Evolutionary conservation across 768 basidiomycete genomes (phyloP).

Genomic region (Clathrus columnatus): DNA sequence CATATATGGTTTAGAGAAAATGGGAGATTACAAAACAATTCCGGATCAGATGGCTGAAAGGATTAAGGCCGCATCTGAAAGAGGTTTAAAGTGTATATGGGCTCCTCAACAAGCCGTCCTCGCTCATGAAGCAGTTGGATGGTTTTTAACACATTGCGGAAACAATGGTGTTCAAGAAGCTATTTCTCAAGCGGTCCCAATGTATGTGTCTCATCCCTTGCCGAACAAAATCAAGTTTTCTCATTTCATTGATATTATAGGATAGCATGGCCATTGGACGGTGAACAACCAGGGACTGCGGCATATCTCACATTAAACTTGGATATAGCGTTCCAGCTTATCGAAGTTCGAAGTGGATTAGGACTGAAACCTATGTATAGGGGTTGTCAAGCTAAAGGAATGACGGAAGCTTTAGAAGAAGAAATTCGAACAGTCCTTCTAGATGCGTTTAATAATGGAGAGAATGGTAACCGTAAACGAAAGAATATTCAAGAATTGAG

Average conservation of each 20-base stretch:
- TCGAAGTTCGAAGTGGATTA: slow-evolving; percentile 15
- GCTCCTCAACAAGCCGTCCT: slow-evolving; percentile 21
- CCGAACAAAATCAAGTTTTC: not conserved
- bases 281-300: slow-evolving; percentile 19
- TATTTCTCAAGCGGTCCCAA: slow-evolving; percentile 17
- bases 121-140: slow-evolving; percentile 17
- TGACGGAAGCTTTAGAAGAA: slow-evolving; percentile 13
- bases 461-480: slow-evolving; percentile 15
- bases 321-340: slow-evolving; percentile 15
- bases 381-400: slow-evolving; percentile 14
- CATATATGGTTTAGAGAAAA: slow-evolving; percentile 11
- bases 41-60: slow-evolving; percentile 14
- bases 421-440: slow-evolving; percentile 12
- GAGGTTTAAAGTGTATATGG: slow-evolving; percentile 18
- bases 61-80: slow-evolving; percentile 13
- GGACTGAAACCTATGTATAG: slow-evolving; percentile 14
- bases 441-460: slow-evolving; percentile 14
- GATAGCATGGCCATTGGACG: slow-evolving; percentile 21
- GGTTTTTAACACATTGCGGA: slow-evolving; percentile 21
- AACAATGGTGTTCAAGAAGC: slow-evolving; percentile 19
- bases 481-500: slow-evolving; percentile 12
- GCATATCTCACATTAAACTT: slow-evolving; percentile 14
- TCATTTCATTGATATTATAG: slow-evolving; percentile 1
- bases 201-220: slow-evolving; percentile 12
- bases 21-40: slow-evolving; percentile 7